phyloP scores from a whole-genome alignment of 345 rosid genomes.

The Erodium maritimum region DNA sequence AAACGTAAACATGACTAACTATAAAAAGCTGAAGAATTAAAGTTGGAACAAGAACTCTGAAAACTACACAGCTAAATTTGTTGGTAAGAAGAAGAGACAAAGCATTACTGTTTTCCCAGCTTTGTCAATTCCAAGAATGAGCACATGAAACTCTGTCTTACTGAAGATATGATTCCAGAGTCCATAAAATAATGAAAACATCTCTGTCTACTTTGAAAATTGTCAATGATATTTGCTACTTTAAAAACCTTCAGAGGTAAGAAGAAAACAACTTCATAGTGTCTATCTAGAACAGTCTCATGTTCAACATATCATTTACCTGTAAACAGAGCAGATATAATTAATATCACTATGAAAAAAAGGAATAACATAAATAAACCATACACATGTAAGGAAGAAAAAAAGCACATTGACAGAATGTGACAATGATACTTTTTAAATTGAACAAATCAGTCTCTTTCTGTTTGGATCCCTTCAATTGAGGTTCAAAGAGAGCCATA shows the following conservation, averaged over 20 bases:
- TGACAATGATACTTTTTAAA: too few species aligned
- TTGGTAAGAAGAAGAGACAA: background rate
- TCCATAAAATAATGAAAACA: conserved; percentile 97
- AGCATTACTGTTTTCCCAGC: conserved; percentile 83
- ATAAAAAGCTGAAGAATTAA: background rate
- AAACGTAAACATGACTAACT: background rate
- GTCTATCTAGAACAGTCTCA: background rate
- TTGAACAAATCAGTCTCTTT: too few species aligned
- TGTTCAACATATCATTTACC: background rate
- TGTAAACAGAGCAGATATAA: background rate
- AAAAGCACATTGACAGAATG: too few species aligned
- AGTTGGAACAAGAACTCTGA: background rate
- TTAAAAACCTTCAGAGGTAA: background rate
- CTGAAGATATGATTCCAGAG: conserved; percentile 75
- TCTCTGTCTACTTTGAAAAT: conserved; percentile 15
- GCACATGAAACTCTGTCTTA: conserved; percentile 84
- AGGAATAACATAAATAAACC: background rate
- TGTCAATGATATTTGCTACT: background rate
- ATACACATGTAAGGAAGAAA: background rate
- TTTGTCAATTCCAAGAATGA: conserved; percentile 95
- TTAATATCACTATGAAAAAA: too few species aligned
- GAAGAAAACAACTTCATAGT: background rate
- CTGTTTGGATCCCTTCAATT: too few species aligned
- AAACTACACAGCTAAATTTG: background rate
- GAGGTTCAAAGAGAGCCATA: too few species aligned